Conservation (phyloP, 495 filamentous ascomycete genomes). For the Hyaloscypha hepaticicola region DNA sequence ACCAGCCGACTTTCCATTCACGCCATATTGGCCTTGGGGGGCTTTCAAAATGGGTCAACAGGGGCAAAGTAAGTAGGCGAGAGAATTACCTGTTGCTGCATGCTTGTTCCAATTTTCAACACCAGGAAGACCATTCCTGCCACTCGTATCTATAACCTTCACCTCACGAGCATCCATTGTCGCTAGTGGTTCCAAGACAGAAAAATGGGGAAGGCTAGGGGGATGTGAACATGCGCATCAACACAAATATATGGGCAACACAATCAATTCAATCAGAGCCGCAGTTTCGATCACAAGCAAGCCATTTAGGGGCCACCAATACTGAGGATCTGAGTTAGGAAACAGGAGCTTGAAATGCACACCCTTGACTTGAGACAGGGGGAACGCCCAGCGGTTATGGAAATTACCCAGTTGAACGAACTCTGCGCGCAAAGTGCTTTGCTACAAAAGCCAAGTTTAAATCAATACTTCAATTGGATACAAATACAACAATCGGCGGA, state of each 20-base stretch:
- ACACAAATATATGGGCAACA: not conserved
- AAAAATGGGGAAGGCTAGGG: not conserved
- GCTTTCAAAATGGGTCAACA: not conserved
- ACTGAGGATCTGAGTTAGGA: no score
- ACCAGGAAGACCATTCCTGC: constrained; percentile 3
- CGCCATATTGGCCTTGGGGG: not conserved
- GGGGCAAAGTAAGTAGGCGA: not conserved
- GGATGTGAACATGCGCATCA: no score
- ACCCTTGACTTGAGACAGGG: not conserved
- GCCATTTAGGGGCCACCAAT: not conserved
- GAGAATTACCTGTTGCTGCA: not conserved
- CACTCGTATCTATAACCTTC: constrained; percentile 2
- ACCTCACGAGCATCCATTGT: constrained; percentile 13
- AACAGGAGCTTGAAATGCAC: not conserved
- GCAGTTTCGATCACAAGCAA: no score
- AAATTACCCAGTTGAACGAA: not conserved
- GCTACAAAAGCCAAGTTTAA: no score
- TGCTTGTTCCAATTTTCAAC: constrained; percentile 7
- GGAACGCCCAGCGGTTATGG: not conserved
- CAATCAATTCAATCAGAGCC: no score
- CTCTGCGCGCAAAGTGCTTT: not conserved
- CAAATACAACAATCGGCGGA: no score
- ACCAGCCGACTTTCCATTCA: constrained; percentile 1
- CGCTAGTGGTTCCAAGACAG: not conserved
- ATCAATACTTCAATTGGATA: no score